A percentile compares a stretch with the other conserved stretches of the same genome.
Conservation (phyloP, 2,329 filamentous ascomycete species). For the Ramularia collo-cygni region DNA sequence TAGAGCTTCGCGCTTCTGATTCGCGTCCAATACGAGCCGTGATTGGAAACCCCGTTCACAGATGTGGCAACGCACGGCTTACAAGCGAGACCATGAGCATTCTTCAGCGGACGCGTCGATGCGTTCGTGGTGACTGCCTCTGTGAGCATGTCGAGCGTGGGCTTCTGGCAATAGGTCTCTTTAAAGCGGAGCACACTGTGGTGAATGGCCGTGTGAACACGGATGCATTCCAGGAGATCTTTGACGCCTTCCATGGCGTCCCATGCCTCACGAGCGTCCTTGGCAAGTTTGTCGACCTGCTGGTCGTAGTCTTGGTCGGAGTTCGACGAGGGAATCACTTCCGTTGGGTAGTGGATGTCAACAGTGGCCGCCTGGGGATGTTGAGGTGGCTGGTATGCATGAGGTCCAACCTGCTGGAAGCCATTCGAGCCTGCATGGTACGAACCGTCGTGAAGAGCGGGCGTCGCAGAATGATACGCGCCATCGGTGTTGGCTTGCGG, state of each 20-base stretch:
- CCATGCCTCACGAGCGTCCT: conserved; percentile 57
- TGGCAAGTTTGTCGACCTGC: conserved; percentile 36
- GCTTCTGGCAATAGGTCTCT: conserved; percentile 50
- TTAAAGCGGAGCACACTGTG: conserved; percentile 55
- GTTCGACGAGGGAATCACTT: not conserved
- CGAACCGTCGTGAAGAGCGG: conserved; percentile 11
- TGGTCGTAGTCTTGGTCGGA: conserved; percentile 10
- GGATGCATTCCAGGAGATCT: conserved; percentile 55
- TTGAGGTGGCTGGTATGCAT: not conserved
- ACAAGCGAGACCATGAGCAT: conserved; percentile 39
- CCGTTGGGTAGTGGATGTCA: conserved; percentile 2
- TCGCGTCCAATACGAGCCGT: conserved; percentile 30
- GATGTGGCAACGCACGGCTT: conserved; percentile 25
- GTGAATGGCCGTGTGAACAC: conserved; percentile 55
- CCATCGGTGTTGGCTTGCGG: conserved; percentile 10
- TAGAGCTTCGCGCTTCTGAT: conserved; percentile 35
- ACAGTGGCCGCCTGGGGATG: not conserved
- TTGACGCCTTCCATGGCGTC: conserved; percentile 52
- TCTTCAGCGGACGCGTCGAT: conserved; percentile 37
- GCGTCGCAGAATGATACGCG: conserved; percentile 6
- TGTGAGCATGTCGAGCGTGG: conserved; percentile 51
- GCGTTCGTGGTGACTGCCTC: conserved; percentile 38
- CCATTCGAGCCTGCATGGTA: conserved; percentile 10
- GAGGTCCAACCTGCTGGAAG: not conserved
- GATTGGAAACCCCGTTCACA: conserved; percentile 22